These are phyloP conservation scores for Kwoniella pini DNA, from an alignment of 768 basidiomycete species.

Conservation along the genomic window DNA sequence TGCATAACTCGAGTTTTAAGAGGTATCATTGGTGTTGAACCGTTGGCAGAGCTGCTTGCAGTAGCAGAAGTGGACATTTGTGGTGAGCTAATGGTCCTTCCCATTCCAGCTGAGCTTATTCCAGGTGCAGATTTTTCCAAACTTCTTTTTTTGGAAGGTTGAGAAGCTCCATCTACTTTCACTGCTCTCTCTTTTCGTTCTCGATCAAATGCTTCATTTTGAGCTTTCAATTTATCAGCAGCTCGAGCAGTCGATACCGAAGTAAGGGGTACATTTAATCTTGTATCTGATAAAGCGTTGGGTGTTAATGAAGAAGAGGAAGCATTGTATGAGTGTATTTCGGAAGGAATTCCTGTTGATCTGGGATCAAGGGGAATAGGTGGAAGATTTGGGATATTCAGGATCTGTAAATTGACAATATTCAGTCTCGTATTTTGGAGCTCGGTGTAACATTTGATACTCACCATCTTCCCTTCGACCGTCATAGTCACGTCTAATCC, in stretches of 20 bases:
- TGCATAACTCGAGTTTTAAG: constrained; percentile 50
- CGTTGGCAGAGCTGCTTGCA: not conserved
- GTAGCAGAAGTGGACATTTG: constrained; percentile 3
- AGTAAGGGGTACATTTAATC: constrained; percentile 34
- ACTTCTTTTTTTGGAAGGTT: constrained; percentile 5
- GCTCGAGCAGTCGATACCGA: constrained; percentile 21
- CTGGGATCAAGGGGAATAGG: constrained; percentile 25
- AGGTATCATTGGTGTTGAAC: constrained; percentile 27
- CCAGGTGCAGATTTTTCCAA: not conserved
- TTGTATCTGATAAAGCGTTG: constrained; percentile 24
- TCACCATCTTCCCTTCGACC: constrained; percentile 22
- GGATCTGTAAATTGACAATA: constrained; percentile 12
- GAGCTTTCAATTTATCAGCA: constrained; percentile 23
- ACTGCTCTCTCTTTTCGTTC: constrained; percentile 27
- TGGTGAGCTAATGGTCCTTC: constrained; percentile 29
- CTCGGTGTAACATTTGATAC: not conserved
- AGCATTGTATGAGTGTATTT: constrained; percentile 28
- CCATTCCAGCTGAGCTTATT: constrained; percentile 21
- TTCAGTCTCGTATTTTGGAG: not conserved
- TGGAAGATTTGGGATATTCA: constrained; percentile 23
- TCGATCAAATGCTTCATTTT: constrained; percentile 25
- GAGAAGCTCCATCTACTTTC: constrained; percentile 13
- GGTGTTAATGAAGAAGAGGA: constrained; percentile 16
- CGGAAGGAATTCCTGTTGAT: constrained; percentile 24
- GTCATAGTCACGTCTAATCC: constrained; percentile 17